A percentile compares a stretch with the other conserved stretches of the same genome.
Conservation (phyloP, 805 yeast species). For the Komagataella pastoris region DNA sequence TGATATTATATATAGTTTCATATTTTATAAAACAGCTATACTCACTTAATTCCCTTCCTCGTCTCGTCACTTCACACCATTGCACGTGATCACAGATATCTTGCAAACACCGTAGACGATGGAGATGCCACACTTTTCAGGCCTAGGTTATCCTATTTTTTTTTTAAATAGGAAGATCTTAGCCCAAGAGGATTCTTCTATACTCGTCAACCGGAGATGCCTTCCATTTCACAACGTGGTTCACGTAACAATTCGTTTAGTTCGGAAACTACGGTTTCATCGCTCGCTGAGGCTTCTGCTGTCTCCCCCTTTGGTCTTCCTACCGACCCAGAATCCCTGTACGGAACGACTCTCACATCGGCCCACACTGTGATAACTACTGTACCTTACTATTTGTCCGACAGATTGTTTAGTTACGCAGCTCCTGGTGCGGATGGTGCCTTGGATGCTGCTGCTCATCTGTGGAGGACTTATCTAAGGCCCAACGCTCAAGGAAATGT, state of each 20-base stretch:
- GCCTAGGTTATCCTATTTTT: background rate
- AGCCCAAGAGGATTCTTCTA: background rate
- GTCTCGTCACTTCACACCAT: background rate
- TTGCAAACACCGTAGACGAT: background rate
- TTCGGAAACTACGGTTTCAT: background rate
- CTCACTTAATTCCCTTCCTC: background rate
- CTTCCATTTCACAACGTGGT: background rate
- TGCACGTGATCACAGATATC: background rate
- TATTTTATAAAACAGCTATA: background rate
- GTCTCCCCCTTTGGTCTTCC: slow-evolving; percentile 48
- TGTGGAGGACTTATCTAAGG: slow-evolving; percentile 45
- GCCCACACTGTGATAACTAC: slow-evolving; percentile 42
- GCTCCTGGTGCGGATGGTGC: slow-evolving; percentile 48
- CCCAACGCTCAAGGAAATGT: slow-evolving; percentile 39
- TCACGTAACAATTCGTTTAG: background rate
- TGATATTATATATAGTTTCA: background rate
- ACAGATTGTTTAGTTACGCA: slow-evolving; percentile 56
- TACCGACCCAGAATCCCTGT: slow-evolving; percentile 38
- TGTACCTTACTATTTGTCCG: slow-evolving; percentile 35
- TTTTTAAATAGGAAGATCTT: background rate
- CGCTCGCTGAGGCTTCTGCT: slow-evolving; percentile 20
- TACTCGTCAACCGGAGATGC: background rate
- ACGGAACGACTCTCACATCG: slow-evolving; percentile 36
- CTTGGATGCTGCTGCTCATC: slow-evolving; percentile 42
- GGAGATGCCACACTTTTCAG: background rate